Evolutionary conservation across 108 stramenopile species (phyloP), one percentile per base, ranked within the genome.

Genomic region (Cyclotella baltica): DNA sequence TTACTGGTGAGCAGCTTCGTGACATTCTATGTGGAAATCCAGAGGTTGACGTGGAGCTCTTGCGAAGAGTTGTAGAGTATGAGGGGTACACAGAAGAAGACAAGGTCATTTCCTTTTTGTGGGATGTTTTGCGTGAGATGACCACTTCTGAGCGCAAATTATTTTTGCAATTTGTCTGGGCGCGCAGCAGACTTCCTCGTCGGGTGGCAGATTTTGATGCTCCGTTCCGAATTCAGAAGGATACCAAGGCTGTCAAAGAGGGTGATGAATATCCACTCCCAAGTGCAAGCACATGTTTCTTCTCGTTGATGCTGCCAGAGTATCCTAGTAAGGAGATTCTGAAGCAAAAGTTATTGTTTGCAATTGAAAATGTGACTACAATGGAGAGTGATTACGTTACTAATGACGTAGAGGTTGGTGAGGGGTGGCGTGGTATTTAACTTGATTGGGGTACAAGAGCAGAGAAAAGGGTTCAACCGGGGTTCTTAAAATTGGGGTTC

Each of bases 311-410:
- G 13, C 75, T 99, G 16, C 99, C 99, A 16, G 73, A 83, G 47
- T 99, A 99, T 78, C 88, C 86, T 9, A 86, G 77, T 61, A 93
- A 92, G 55, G 91, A 94, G 57, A 75, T 86, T 0, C 61, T 98
- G 69, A 86, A 85, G 59, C 76, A 91, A 43, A 98, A 98, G 84
- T 89, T 99, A 27, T 59, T 93, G 31, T 98, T 93, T 73, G 98
- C 99, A 6, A 98, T 99, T 59, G 85, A 94, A 68, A 97, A 97
- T 76, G 96, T 95, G 8, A 93, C 94, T 29, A 96, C 96, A 20
- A 98, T 99, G 98, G 98, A 99, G 68, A 97, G 93, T 34, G 98
- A 99, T 73, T 97, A 97, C 65, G 92, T 97, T 30, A 96, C 95
- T 11, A 96, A 94, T 74, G 90, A 88, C 62, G 88, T 87, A 10